phyloP scores from a whole-genome alignment of 768 basidiomycete genomes.

The Mrakia gelida region DNA sequence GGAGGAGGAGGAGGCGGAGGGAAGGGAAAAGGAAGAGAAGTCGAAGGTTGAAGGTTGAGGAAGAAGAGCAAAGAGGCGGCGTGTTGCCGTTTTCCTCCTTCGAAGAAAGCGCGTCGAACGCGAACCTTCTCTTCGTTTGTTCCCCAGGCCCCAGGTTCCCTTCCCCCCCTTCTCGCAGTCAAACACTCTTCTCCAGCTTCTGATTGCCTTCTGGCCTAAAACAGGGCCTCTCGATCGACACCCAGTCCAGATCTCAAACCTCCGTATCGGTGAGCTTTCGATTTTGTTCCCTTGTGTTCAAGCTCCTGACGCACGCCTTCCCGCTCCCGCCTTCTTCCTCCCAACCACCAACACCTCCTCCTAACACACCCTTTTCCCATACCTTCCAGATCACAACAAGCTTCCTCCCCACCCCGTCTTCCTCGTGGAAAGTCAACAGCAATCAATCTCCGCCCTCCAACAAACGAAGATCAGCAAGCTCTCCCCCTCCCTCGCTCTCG shows the following conservation, averaged over 20 bases:
- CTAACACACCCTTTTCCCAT: no score
- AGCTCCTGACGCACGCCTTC: no score
- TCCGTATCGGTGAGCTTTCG: no score
- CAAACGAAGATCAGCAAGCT: neutral
- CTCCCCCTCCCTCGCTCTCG: no score
- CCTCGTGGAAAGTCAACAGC: neutral
- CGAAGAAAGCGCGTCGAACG: neutral
- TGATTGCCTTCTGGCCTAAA: no score
- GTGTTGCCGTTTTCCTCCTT: neutral
- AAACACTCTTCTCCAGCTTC: neutral
- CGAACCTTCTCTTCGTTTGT: neutral
- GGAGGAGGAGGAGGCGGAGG: slow-evolving; percentile 1
- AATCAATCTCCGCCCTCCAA: neutral
- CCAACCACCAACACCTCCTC: no score
- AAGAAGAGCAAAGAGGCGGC: no score
- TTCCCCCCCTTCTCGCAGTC: neutral
- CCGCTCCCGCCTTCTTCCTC: no score
- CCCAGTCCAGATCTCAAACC: no score
- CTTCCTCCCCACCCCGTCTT: neutral
- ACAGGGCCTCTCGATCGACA: no score
- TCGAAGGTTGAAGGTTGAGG: slow-evolving; percentile 5
- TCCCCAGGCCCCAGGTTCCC: neutral
- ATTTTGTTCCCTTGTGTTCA: no score
- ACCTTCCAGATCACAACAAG: neutral
- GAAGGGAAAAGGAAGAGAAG: neutral